Percentiles rank a stretch among this genome's conserved stretches.
Evolutionary conservation across 1,284 basidiomycete genomes (phyloP).

Genomic region (Phellinidium pouzarii): DNA sequence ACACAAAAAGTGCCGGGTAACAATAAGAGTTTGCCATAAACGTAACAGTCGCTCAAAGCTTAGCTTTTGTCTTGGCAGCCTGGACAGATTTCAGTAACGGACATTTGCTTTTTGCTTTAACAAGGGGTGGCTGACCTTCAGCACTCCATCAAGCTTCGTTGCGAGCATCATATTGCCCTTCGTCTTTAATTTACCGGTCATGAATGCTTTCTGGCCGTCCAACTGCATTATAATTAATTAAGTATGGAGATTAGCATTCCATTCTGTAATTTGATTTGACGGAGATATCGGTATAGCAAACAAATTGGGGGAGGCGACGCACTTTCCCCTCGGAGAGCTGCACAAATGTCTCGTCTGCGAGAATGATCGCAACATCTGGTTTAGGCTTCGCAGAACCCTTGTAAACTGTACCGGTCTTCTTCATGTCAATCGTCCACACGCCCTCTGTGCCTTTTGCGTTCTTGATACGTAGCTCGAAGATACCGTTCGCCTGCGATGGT

Average conservation of each 20-base stretch:
- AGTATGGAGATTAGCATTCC: neutral
- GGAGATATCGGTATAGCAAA: neutral
- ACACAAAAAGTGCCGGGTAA: neutral
- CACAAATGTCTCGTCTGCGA: slow-evolving; percentile 65
- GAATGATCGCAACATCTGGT: slow-evolving; percentile 71
- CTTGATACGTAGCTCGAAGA: slow-evolving; percentile 86
- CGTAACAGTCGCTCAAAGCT: slow-evolving; percentile 8
- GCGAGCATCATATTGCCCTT: slow-evolving; percentile 85
- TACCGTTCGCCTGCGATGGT: slow-evolving; percentile 70
- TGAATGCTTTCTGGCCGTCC: slow-evolving; percentile 90
- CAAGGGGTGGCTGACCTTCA: slow-evolving; percentile 51
- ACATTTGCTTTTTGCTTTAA: neutral
- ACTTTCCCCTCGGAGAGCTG: slow-evolving; percentile 68
- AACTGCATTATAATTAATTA: slow-evolving; percentile 34
- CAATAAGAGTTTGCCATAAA: neutral
- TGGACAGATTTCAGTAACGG: neutral
- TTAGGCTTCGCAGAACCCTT: slow-evolving; percentile 72
- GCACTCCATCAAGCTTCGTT: slow-evolving; percentile 77
- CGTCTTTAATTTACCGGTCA: slow-evolving; percentile 86
- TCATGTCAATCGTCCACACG: slow-evolving; percentile 93
- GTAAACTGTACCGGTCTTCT: slow-evolving; percentile 80
- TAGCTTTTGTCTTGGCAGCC: slow-evolving; percentile 19
- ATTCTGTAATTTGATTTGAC: neutral
- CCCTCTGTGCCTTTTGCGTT: slow-evolving; percentile 73
- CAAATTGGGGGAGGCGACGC: slow-evolving; percentile 18